Evolutionary conservation across 768 basidiomycete species (phyloP).

Genomic region (Tylopilus vinaceipallidus): DNA sequence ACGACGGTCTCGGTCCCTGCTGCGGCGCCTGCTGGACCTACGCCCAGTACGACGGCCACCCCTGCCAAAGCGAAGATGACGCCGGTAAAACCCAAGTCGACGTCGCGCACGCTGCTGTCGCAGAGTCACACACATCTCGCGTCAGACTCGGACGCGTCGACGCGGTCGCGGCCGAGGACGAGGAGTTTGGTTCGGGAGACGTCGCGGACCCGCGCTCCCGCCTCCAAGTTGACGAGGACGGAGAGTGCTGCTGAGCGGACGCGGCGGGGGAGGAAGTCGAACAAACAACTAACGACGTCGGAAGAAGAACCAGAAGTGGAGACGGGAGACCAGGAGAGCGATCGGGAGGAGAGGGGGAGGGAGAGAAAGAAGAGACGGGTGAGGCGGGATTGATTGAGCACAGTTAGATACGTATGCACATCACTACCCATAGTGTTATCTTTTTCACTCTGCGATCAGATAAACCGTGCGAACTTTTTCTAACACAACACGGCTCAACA

Average conservation of each 20-base stretch:
- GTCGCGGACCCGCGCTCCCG: slow-evolving; percentile 13
- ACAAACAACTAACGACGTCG: slow-evolving; percentile 4
- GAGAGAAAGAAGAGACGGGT: slow-evolving; percentile 32
- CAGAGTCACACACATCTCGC: slow-evolving; percentile 15
- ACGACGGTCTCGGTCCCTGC: neutral
- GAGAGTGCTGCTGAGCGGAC: slow-evolving; percentile 4
- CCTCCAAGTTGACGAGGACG: slow-evolving; percentile 8
- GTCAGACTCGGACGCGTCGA: slow-evolving; percentile 26
- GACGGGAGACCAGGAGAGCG: slow-evolving; percentile 12
- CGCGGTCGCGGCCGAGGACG: slow-evolving; percentile 20
- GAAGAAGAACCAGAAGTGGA: slow-evolving; percentile 8
- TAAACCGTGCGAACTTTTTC: no score
- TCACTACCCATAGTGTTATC: no score
- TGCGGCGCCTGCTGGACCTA: no score
- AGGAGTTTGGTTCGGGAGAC: slow-evolving; percentile 24
- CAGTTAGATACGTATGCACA: no score
- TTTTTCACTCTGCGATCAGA: no score
- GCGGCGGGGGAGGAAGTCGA: neutral
- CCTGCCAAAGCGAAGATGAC: slow-evolving; percentile 4
- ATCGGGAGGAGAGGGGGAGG: slow-evolving; percentile 19
- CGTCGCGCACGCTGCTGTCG: slow-evolving; percentile 20
- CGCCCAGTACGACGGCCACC: neutral
- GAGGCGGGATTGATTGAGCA: slow-evolving; percentile 4
- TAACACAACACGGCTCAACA: no score
- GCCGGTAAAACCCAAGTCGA: slow-evolving; percentile 12